Evolutionary conservation across 2,329 filamentous ascomycete species (phyloP).

Genomic region (Scedosporium apiospermum): DNA sequence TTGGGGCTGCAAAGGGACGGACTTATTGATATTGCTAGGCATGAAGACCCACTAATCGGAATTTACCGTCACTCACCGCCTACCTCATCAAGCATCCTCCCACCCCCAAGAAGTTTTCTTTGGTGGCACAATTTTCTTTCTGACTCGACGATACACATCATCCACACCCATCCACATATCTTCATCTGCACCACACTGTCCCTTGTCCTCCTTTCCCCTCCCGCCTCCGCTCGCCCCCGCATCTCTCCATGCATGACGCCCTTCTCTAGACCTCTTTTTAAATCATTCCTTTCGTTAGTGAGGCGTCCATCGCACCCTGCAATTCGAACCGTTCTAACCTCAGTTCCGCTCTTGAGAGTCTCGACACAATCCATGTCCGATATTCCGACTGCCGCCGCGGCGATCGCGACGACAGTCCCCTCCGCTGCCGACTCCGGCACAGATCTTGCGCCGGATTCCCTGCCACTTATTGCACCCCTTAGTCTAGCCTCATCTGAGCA

Average conservation of each 20-base stretch:
- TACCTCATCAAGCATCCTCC: too few species aligned
- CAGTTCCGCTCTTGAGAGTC: background rate
- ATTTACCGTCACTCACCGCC: too few species aligned
- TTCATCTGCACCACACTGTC: background rate
- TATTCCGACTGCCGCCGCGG: conserved; percentile 6
- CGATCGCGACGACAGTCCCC: conserved; percentile 6
- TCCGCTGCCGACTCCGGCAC: conserved; percentile 3
- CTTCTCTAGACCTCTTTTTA: background rate
- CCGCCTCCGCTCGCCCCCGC: background rate
- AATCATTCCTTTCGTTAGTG: background rate
- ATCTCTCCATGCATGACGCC: background rate
- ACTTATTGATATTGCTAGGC: too few species aligned
- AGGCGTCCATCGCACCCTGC: background rate
- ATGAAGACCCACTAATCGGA: too few species aligned
- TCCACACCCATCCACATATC: background rate
- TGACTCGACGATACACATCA: too few species aligned
- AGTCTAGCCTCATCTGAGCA: conserved; percentile 4
- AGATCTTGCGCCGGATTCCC: background rate
- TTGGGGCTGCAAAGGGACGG: too few species aligned
- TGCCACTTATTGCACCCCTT: conserved; percentile 3
- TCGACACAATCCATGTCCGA: background rate
- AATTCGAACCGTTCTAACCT: too few species aligned
- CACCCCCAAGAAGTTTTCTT: too few species aligned
- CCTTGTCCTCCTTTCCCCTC: background rate
- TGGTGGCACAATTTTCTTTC: too few species aligned